A percentile compares a stretch with the other conserved stretches of the same genome.
Conservation (phyloP, 2,329 filamentous ascomycete genomes). For the Venturia asperata region DNA sequence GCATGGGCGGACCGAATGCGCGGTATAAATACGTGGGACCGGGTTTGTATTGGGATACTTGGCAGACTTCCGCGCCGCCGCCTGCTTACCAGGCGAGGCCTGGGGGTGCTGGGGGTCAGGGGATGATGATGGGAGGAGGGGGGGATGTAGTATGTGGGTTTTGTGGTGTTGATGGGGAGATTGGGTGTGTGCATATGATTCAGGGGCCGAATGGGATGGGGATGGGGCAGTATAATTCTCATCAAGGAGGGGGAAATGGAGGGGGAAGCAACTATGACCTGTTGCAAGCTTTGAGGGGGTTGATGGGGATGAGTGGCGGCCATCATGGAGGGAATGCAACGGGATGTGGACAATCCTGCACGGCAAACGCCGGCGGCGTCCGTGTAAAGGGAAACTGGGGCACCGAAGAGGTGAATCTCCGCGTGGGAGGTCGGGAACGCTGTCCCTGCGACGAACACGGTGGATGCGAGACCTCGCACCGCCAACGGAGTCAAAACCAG, state of each 20-base stretch:
- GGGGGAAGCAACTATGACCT: not conserved
- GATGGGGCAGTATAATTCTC: not conserved
- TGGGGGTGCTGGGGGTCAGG: not conserved
- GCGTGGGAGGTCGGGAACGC: slow-evolving; percentile 13
- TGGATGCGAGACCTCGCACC: slow-evolving; percentile 11
- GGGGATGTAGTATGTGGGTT: slow-evolving; percentile 2
- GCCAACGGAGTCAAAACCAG: not conserved
- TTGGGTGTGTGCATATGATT: slow-evolving; percentile 2
- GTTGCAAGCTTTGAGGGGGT: not conserved
- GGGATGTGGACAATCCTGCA: slow-evolving; percentile 12
- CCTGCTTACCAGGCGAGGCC: not conserved
- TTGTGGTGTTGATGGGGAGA: not conserved
- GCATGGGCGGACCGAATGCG: not conserved
- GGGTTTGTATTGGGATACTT: slow-evolving; percentile 11
- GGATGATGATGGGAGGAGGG: not conserved
- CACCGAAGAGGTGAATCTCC: slow-evolving; percentile 12
- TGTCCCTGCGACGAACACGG: slow-evolving; percentile 14
- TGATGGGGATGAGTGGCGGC: not conserved
- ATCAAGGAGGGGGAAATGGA: not conserved
- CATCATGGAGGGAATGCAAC: not conserved
- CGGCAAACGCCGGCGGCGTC: slow-evolving; percentile 14
- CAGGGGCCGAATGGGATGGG: not conserved
- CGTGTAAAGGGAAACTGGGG: slow-evolving; percentile 14
- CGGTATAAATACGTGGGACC: slow-evolving; percentile 6
- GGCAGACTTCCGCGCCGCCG: not conserved